Evolutionary conservation across 192 early-diverging fungal genomes (phyloP).

Genomic region (Coemansia sp.): DNA sequence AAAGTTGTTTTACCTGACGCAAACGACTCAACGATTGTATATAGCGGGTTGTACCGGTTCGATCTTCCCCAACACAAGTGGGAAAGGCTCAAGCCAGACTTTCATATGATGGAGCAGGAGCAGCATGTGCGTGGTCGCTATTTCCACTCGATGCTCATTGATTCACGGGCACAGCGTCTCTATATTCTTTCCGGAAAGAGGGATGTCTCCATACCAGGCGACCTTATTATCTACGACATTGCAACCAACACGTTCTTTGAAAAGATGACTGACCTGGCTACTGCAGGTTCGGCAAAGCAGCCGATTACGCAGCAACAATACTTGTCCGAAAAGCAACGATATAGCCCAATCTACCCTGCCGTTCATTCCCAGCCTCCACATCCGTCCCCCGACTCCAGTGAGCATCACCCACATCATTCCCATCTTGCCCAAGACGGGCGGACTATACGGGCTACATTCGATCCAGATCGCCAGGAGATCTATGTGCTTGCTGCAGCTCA

Average conservation of each 20-base stretch:
- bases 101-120: conserved; percentile 51
- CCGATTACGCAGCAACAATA: conserved; percentile 47
- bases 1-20: conserved; percentile 67
- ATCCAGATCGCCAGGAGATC: conserved; percentile 76
- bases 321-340: conserved; percentile 35
- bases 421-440: conserved; percentile 53
- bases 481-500: conserved; percentile 69
- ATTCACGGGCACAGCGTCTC: conserved; percentile 68
- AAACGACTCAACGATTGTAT: conserved; percentile 62
- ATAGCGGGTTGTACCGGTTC: conserved; percentile 89
- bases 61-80: conserved; percentile 69
- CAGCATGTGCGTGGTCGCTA: conserved; percentile 81
- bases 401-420: conserved; percentile 34
- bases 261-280: conserved; percentile 38
- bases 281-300: conserved; percentile 15
- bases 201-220: conserved; percentile 75
- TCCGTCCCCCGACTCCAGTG: conserved; percentile 17
- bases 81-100: conserved; percentile 74
- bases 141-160: conserved; percentile 89
- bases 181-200: conserved; percentile 92
- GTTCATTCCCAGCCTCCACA: conserved; percentile 9
- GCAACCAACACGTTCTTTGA: conserved; percentile 78
- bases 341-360: conserved; percentile 16
- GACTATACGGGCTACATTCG: conserved; percentile 73
- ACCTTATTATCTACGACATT: conserved; percentile 85